Evolutionary conservation across 441 rosid species (phyloP).

Genomic region (Syzygium syzygioides): DNA sequence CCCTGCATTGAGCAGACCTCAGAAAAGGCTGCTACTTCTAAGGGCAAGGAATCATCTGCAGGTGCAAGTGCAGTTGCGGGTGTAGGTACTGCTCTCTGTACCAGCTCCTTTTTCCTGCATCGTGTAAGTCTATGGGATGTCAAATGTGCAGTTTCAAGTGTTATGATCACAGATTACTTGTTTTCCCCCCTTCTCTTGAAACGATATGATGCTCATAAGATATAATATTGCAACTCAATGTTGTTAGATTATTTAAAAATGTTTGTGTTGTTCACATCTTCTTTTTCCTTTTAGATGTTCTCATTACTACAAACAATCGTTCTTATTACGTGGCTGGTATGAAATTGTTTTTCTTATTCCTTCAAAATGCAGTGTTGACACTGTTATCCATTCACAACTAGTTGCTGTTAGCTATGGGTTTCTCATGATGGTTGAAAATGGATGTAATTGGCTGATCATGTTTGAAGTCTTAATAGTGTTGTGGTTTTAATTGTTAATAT

Average conservation of each 20-base stretch:
- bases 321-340: neutral
- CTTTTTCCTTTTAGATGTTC: neutral
- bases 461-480: neutral
- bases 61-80: slow-evolving; percentile 45
- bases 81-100: neutral
- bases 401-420: neutral
- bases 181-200: neutral
- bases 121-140: neutral
- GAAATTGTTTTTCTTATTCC: neutral
- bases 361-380: neutral
- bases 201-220: neutral
- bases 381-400: neutral
- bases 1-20: slow-evolving; percentile 29
- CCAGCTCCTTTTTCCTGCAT: neutral
- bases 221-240: neutral
- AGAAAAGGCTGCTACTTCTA: slow-evolving; percentile 17
- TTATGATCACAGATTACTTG: neutral
- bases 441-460: neutral
- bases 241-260: neutral
- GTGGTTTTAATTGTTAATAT: neutral
- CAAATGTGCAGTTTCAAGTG: neutral
- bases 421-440: neutral
- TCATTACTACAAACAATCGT: neutral
- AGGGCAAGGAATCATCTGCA: slow-evolving; percentile 36
- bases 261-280: neutral